Conservation (phyloP, 2,329 filamentous ascomycete species). For the Fusarium nurragi region DNA sequence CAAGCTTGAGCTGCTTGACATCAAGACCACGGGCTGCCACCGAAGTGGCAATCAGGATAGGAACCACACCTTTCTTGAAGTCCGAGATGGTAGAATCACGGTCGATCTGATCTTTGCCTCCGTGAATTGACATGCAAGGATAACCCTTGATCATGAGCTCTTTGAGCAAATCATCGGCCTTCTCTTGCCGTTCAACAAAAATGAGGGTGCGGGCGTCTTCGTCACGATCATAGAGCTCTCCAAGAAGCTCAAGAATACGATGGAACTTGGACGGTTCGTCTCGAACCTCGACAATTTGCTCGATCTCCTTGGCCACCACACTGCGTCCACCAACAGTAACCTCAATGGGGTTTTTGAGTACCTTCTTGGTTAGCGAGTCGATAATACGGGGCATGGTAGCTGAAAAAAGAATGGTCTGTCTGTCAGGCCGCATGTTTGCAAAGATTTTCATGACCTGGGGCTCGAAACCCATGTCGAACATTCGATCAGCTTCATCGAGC, state of each 20-base stretch:
- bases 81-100: conserved; percentile 91
- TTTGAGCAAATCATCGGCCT: conserved; percentile 80
- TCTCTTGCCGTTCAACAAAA: conserved; percentile 92
- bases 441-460: conserved; percentile 98
- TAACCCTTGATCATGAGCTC: conserved; percentile 86
- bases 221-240: conserved; percentile 84
- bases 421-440: conserved; percentile 87
- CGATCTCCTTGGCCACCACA: conserved; percentile 91
- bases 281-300: conserved; percentile 88
- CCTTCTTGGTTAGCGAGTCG: conserved; percentile 89
- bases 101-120: conserved; percentile 92
- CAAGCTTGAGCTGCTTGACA: conserved; percentile 93
- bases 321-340: conserved; percentile 90
- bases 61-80: conserved; percentile 90
- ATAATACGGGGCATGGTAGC: conserved; percentile 96
- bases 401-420: conserved; percentile 94
- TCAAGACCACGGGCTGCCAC: conserved; percentile 95
- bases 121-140: conserved; percentile 92
- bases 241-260: conserved; percentile 84
- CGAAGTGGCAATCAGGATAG: conserved; percentile 92
- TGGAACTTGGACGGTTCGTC: conserved; percentile 85
- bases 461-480: conserved; percentile 99
- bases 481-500: conserved; percentile 95
- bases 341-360: conserved; percentile 84
- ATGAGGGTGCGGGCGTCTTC: conserved; percentile 91